Percentiles rank a stretch among this genome's conserved stretches.
Evolutionary conservation across 2,329 filamentous ascomycete species (phyloP).

Genomic region (Cordyceps cicadae): DNA sequence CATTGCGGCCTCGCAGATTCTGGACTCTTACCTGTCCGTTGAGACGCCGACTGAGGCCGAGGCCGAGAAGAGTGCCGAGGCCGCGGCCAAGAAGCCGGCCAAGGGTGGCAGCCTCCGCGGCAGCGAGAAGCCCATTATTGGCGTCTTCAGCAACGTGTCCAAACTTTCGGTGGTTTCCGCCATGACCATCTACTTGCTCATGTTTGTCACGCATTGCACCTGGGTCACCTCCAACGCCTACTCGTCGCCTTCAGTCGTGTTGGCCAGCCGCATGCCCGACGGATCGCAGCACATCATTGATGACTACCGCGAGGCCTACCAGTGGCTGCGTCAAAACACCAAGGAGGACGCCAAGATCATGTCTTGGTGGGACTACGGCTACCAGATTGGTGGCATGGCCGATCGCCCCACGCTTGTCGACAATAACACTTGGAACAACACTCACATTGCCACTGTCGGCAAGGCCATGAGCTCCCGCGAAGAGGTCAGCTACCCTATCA

Average conservation of each 20-base stretch:
- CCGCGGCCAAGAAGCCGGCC: slow-evolving; percentile 46
- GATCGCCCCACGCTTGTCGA: slow-evolving; percentile 94
- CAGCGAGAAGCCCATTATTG: slow-evolving; percentile 64
- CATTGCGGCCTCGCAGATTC: slow-evolving; percentile 75
- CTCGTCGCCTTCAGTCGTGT: slow-evolving; percentile 92
- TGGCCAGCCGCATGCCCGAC: slow-evolving; percentile 86
- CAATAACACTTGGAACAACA: slow-evolving; percentile 99
- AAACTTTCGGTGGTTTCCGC: slow-evolving; percentile 69
- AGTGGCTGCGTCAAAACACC: slow-evolving; percentile 98
- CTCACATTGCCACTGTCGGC: slow-evolving; percentile 95
- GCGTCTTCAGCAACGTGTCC: slow-evolving; percentile 73
- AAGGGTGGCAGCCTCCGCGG: slow-evolving; percentile 56
- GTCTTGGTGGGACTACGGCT: slow-evolving; percentile 99
- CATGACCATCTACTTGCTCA: slow-evolving; percentile 70
- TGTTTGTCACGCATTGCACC: slow-evolving; percentile 96
- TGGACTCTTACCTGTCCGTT: slow-evolving; percentile 74
- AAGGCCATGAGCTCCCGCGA: slow-evolving; percentile 98
- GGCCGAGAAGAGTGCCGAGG: slow-evolving; percentile 41
- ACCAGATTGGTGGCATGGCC: slow-evolving; percentile 99
- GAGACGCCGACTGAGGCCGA: slow-evolving; percentile 51
- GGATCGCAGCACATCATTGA: slow-evolving; percentile 98
- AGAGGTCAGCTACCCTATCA: slow-evolving; percentile 97
- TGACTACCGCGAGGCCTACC: slow-evolving; percentile 98
- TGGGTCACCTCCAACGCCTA: slow-evolving; percentile 99
- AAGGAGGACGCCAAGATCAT: slow-evolving; percentile 93